Evolutionary conservation across 2,329 filamentous ascomycete species (phyloP).

Genomic region (Myotisia sp.): DNA sequence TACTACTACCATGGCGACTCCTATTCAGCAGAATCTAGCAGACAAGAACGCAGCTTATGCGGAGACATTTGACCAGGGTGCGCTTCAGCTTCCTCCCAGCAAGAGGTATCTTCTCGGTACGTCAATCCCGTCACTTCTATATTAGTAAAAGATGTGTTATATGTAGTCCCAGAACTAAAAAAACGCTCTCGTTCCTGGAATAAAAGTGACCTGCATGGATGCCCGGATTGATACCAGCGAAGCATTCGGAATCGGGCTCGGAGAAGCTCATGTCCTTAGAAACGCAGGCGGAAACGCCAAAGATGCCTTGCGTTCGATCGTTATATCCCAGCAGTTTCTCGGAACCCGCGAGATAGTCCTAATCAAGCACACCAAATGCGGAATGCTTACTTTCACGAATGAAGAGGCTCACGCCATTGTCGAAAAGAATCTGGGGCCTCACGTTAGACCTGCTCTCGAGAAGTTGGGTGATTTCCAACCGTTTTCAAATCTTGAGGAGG

Average conservation of each 20-base stretch:
- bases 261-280: constrained; percentile 65
- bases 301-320: constrained; percentile 58
- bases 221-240: constrained; percentile 53
- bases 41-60: constrained; percentile 45
- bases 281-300: constrained; percentile 55
- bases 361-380: constrained; percentile 61
- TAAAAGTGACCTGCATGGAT: constrained; percentile 67
- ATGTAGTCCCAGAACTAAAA: not conserved
- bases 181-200: not conserved
- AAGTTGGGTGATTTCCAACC: constrained; percentile 47
- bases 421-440: constrained; percentile 42
- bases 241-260: constrained; percentile 56
- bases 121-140: too few species aligned
- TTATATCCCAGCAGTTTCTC: constrained; percentile 67
- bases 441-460: constrained; percentile 33
- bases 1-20: constrained; percentile 25
- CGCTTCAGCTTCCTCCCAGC: constrained; percentile 53
- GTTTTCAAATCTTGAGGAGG: constrained; percentile 49
- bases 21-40: constrained; percentile 41
- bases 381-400: constrained; percentile 57
- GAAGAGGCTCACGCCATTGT: constrained; percentile 42
- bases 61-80: constrained; percentile 48
- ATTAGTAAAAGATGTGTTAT: too few species aligned
- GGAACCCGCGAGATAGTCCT: constrained; percentile 62
- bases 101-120: constrained; percentile 53